Conservation (phyloP, 768 basidiomycete species). For the Pisolithus sp. region DNA sequence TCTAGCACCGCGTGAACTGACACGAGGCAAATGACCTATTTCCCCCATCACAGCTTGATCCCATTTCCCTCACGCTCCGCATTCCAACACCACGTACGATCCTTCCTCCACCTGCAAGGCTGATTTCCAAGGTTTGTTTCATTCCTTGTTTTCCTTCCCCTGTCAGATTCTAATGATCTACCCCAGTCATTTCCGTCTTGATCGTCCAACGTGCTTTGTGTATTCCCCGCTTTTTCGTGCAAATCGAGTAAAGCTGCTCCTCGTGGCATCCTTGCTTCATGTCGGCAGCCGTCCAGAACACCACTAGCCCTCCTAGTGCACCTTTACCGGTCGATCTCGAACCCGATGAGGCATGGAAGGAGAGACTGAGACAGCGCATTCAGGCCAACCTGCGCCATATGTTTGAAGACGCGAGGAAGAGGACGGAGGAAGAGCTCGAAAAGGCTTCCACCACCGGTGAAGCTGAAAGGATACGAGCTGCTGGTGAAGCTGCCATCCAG, state of each 20-base stretch:
- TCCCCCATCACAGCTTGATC: conserved; percentile 32
- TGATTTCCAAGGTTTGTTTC: conserved; percentile 12
- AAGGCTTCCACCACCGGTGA: conserved; percentile 30
- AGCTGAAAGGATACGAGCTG: conserved; percentile 32
- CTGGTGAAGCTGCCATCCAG: conserved; percentile 37
- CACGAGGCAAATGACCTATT: conserved; percentile 41
- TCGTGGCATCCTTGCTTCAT: conserved; percentile 13
- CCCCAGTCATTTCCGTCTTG: background rate
- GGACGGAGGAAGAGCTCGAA: conserved; percentile 45
- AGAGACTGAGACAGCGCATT: conserved; percentile 41
- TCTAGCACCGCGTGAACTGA: conserved; percentile 40
- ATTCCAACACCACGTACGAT: conserved; percentile 14
- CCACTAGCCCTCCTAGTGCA: conserved; percentile 8
- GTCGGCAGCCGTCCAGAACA: conserved; percentile 17
- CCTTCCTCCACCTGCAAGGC: conserved; percentile 8
- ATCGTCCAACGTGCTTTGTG: background rate
- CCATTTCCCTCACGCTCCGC: background rate
- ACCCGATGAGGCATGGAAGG: conserved; percentile 54
- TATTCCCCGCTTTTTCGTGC: background rate
- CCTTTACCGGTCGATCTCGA: conserved; percentile 29
- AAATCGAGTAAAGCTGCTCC: conserved; percentile 2
- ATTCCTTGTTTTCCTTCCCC: conserved; percentile 7
- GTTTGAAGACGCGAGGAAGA: conserved; percentile 60
- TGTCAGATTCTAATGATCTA: conserved; percentile 5
- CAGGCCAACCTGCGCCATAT: conserved; percentile 34